Percentiles rank a stretch among this genome's conserved stretches.
Evolutionary conservation across 805 yeast genomes (phyloP).

Genomic region (Suhomyces pyralidae): DNA sequence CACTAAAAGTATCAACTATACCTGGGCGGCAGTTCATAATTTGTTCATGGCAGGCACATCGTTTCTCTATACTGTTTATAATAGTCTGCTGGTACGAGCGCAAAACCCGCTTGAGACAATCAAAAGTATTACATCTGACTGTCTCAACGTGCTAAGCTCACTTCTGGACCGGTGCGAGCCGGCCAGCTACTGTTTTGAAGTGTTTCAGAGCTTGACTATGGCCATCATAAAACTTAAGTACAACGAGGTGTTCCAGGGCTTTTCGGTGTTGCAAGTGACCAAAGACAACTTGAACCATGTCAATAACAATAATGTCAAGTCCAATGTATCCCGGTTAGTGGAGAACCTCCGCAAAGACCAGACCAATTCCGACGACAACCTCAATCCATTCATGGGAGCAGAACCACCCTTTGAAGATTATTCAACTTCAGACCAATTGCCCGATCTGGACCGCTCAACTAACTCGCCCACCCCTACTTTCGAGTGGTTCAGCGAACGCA

Average conservation of each 20-base stretch:
- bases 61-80: constrained; percentile 71
- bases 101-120: constrained; percentile 44
- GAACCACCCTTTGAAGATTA: background rate
- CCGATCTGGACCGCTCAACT: background rate
- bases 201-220: constrained; percentile 66
- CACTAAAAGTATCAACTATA: constrained; percentile 67
- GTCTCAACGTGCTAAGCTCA: constrained; percentile 57
- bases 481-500: constrained; percentile 34
- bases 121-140: constrained; percentile 49
- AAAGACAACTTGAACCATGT: constrained; percentile 6
- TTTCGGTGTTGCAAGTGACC: constrained; percentile 4
- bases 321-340: constrained; percentile 38
- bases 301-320: constrained; percentile 30
- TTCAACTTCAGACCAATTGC: background rate
- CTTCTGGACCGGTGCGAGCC: constrained; percentile 74
- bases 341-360: constrained; percentile 21
- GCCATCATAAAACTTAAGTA: constrained; percentile 65
- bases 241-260: constrained; percentile 28
- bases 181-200: constrained; percentile 66
- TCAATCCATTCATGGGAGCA: constrained; percentile 6
- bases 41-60: constrained; percentile 88
- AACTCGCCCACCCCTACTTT: constrained; percentile 10
- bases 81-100: constrained; percentile 53
- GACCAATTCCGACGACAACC: background rate
- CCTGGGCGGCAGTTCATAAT: constrained; percentile 93